Conservation (phyloP, 306 rosid genomes). For the Comarum palustre region DNA sequence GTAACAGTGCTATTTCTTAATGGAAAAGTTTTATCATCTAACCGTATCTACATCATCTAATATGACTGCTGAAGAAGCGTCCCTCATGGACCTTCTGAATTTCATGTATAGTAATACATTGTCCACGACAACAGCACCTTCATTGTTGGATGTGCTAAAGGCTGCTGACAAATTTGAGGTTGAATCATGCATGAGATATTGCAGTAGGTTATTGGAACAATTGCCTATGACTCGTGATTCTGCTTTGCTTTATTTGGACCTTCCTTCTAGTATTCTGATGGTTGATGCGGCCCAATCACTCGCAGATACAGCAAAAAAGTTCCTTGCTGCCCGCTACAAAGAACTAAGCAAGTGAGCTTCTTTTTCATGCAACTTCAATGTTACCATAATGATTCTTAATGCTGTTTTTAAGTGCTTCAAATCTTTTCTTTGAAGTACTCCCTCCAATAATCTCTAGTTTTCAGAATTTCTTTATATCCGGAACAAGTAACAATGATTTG, state of each 20-base stretch:
- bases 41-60: constrained; percentile 7
- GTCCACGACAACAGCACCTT: constrained; percentile 26
- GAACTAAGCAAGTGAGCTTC: constrained; percentile 42
- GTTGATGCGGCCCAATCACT: constrained; percentile 52
- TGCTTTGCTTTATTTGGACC: constrained; percentile 52
- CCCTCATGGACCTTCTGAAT: constrained; percentile 50
- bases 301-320: constrained; percentile 44
- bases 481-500: not conserved
- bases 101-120: constrained; percentile 48
- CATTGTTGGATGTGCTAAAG: constrained; percentile 46
- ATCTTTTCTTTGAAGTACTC: not conserved
- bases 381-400: not conserved
- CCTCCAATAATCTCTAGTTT: not conserved
- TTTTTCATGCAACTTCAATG: not conserved
- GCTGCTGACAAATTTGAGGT: constrained; percentile 59
- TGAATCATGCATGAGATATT: constrained; percentile 47
- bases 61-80: constrained; percentile 50
- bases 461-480: not conserved
- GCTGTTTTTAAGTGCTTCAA: not conserved
- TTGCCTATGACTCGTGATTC: constrained; percentile 47
- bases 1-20: not conserved
- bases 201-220: constrained; percentile 34
- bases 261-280: constrained; percentile 40
- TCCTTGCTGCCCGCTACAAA: constrained; percentile 42
- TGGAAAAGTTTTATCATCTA: not conserved